Percentiles rank a stretch among this genome's conserved stretches.
Conservation (phyloP, 495 filamentous ascomycete genomes). For the Aspergillus ostianus region DNA sequence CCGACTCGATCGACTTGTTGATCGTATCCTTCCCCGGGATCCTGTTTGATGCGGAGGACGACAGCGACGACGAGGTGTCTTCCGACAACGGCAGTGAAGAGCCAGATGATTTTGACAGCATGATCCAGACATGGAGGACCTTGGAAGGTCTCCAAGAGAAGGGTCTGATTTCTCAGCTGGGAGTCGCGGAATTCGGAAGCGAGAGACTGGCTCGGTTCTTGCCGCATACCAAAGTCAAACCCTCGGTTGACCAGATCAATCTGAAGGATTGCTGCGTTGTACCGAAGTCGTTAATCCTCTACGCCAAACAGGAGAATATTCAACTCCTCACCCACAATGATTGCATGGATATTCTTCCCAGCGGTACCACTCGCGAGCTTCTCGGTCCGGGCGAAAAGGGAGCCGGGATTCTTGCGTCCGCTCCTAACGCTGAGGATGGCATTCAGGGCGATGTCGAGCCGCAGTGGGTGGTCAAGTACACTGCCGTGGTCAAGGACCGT, state of each 20-base stretch:
- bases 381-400: constrained; percentile 65
- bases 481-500: constrained; percentile 92
- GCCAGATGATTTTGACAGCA: constrained; percentile 59
- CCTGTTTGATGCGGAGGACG: constrained; percentile 89
- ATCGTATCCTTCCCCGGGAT: constrained; percentile 93
- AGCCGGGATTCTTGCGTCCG: constrained; percentile 63
- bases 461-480: constrained; percentile 97
- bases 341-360: constrained; percentile 84
- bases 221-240: constrained; percentile 64
- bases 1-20: constrained; percentile 76
- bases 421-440: constrained; percentile 40
- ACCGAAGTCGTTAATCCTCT: constrained; percentile 78
- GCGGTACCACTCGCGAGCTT: constrained; percentile 78
- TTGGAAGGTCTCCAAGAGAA: constrained; percentile 71
- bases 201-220: constrained; percentile 72
- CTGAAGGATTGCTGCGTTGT: constrained; percentile 95
- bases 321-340: constrained; percentile 94
- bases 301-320: constrained; percentile 80
- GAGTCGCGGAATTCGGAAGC: constrained; percentile 86
- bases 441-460: constrained; percentile 76
- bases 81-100: constrained; percentile 54
- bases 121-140: constrained; percentile 67
- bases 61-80: constrained; percentile 66
- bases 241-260: constrained; percentile 94
- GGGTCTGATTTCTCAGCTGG: constrained; percentile 70